phyloP scores from a whole-genome alignment of 495 filamentous ascomycete genomes.

The Penicillium herquei region DNA sequence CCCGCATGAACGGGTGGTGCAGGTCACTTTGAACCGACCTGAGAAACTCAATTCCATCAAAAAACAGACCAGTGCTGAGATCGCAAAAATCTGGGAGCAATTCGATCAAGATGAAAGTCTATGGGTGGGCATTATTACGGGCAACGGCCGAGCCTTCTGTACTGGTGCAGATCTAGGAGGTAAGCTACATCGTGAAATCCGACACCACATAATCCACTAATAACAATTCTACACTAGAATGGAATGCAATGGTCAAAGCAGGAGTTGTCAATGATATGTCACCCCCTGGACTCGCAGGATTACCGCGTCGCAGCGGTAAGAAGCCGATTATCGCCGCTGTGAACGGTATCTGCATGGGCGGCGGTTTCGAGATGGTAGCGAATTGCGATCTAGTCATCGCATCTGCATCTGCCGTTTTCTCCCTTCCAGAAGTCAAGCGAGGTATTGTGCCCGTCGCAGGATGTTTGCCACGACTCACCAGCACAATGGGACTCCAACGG shows the following conservation, averaged over 20 bases:
- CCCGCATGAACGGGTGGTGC: conserved; percentile 39
- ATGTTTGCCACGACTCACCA: conserved; percentile 67
- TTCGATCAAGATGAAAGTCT: conserved; percentile 52
- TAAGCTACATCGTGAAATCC: conserved; percentile 4
- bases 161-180: conserved; percentile 55
- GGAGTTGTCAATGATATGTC: conserved; percentile 44
- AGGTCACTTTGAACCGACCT: conserved; percentile 44
- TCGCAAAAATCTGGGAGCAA: conserved; percentile 48
- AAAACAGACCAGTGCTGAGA: conserved; percentile 45
- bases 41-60: conserved; percentile 50
- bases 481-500: conserved; percentile 64
- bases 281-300: conserved; percentile 51
- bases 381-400: conserved; percentile 72
- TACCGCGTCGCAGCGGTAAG: conserved; percentile 49
- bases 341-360: conserved; percentile 72
- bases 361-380: conserved; percentile 69
- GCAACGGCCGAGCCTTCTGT: conserved; percentile 55
- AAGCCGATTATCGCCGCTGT: conserved; percentile 72
- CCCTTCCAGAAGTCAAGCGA: conserved; percentile 65
- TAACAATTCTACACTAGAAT: conserved; percentile 25
- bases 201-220: not conserved
- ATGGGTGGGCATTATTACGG: conserved; percentile 55
- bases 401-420: conserved; percentile 52
- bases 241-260: conserved; percentile 36
- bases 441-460: conserved; percentile 72